phyloP scores from a whole-genome alignment of 805 yeast genomes.

The Lipomyces japonicus region DNA sequence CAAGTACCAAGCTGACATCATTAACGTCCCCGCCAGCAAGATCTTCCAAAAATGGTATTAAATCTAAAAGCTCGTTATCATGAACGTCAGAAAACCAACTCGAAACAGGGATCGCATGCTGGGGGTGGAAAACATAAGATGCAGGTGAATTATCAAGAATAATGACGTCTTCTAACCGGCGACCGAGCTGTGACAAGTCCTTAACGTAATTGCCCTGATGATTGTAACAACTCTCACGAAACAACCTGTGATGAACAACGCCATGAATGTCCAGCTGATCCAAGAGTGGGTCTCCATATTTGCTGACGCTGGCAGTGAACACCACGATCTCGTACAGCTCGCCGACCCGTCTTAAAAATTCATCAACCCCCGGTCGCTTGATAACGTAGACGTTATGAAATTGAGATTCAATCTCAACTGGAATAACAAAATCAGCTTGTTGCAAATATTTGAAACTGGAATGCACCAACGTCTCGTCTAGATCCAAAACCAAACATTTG shows the following conservation, averaged over 20 bases:
- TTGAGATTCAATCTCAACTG: conserved; percentile 92
- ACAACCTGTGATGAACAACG: conserved; percentile 82
- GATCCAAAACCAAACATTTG: conserved; percentile 84
- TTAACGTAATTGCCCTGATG: conserved; percentile 94
- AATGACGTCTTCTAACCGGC: conserved; percentile 80
- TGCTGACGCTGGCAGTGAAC: conserved; percentile 91
- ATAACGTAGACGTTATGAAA: conserved; percentile 93
- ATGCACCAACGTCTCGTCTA: conserved; percentile 96
- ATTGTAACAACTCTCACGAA: conserved; percentile 90
- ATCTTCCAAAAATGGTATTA: conserved; percentile 86
- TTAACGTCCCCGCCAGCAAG: conserved; percentile 63
- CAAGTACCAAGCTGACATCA: conserved; percentile 82
- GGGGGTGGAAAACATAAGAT: conserved; percentile 96
- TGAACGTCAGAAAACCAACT: conserved; percentile 98
- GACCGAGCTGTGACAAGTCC: conserved; percentile 87
- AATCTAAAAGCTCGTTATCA: conserved; percentile 89
- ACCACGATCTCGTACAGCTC: conserved; percentile 90
- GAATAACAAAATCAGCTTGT: conserved; percentile 93
- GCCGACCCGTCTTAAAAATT: conserved; percentile 78
- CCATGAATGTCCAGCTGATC: conserved; percentile 78
- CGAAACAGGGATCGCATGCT: conserved; percentile 94
- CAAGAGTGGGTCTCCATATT: conserved; percentile 93
- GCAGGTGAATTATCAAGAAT: conserved; percentile 98
- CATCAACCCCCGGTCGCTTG: conserved; percentile 97
- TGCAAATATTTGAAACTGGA: conserved; percentile 88